Conservation (phyloP, 495 filamentous ascomycete genomes). For the Cenococcum geophilum region DNA sequence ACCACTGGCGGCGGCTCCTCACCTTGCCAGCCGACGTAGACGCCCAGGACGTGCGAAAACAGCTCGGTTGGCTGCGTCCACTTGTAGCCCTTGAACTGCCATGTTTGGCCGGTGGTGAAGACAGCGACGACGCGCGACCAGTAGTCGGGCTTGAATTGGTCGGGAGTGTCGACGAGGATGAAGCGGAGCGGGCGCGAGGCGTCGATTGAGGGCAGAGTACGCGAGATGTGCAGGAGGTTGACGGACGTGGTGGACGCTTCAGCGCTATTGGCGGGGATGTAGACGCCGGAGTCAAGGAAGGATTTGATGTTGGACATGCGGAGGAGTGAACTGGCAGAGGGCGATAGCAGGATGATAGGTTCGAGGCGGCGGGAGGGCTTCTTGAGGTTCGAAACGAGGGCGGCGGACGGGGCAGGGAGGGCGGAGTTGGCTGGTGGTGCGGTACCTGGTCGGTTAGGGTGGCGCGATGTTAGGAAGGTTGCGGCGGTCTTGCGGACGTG, state of each 20-base stretch:
- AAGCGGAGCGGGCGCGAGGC: slow-evolving; percentile 73
- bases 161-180: slow-evolving; percentile 84
- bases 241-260: slow-evolving; percentile 52
- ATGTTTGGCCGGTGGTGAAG: slow-evolving; percentile 95
- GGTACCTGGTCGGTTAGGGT: slow-evolving; percentile 57
- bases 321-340: slow-evolving; percentile 95
- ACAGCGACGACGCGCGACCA: slow-evolving; percentile 95
- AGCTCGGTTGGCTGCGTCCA: slow-evolving; percentile 86
- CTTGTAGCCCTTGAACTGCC: slow-evolving; percentile 98
- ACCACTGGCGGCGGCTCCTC: slow-evolving; percentile 73
- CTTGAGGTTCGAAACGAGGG: slow-evolving; percentile 42
- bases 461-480: slow-evolving; percentile 74
- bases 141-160: slow-evolving; percentile 96
- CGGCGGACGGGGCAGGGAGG: slow-evolving; percentile 17
- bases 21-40: slow-evolving; percentile 88
- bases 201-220: slow-evolving; percentile 69
- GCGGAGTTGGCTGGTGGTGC: slow-evolving; percentile 30
- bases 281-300: slow-evolving; percentile 83
- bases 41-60: slow-evolving; percentile 77
- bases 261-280: slow-evolving; percentile 67
- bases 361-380: slow-evolving; percentile 62
- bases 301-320: slow-evolving; percentile 94
- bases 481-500: slow-evolving; percentile 82
- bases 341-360: slow-evolving; percentile 96
- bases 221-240: slow-evolving; percentile 77